Conservation (phyloP, 1,284 basidiomycete genomes). For the Takashimella tepidaria region DNA sequence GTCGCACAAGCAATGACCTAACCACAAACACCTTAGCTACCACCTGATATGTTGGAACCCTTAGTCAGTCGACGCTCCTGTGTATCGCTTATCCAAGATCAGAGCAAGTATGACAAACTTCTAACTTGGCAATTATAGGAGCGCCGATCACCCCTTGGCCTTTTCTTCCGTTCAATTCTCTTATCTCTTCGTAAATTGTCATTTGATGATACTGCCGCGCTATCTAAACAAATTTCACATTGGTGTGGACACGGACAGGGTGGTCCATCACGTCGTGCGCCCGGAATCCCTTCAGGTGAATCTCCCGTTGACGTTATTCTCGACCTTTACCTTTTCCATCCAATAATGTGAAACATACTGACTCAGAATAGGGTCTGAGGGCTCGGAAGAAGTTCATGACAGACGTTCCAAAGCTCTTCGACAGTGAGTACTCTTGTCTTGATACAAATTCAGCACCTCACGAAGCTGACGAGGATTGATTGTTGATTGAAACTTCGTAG, state of each 20-base stretch:
- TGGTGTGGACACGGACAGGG: slow-evolving; percentile 31
- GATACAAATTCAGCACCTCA: too few relatives aligned
- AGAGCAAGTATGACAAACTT: background rate
- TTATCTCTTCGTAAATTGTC: slow-evolving; percentile 35
- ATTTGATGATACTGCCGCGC: slow-evolving; percentile 37
- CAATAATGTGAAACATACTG: background rate
- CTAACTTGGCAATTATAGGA: too few relatives aligned
- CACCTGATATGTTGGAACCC: slow-evolving; percentile 24
- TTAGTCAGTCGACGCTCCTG: slow-evolving; percentile 24
- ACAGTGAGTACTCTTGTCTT: slow-evolving; percentile 20
- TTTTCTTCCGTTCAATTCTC: slow-evolving; percentile 34
- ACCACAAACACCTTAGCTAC: too few relatives aligned
- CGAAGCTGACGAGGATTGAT: too few relatives aligned
- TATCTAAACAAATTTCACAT: slow-evolving; percentile 25
- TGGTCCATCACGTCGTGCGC: slow-evolving; percentile 6
- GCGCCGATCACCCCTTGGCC: slow-evolving; percentile 36
- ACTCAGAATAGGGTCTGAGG: background rate
- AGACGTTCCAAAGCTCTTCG: slow-evolving; percentile 27
- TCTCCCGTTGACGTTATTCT: too few relatives aligned
- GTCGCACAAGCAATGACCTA: too few relatives aligned
- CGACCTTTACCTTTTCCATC: too few relatives aligned
- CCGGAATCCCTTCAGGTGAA: background rate
- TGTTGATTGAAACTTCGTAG: slow-evolving; percentile 7
- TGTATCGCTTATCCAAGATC: background rate
- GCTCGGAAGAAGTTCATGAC: slow-evolving; percentile 26